Percentiles rank a stretch among this genome's conserved stretches.
Evolutionary conservation across 148 eudicot genomes (phyloP).

Genomic region (Drosera capensis): DNA sequence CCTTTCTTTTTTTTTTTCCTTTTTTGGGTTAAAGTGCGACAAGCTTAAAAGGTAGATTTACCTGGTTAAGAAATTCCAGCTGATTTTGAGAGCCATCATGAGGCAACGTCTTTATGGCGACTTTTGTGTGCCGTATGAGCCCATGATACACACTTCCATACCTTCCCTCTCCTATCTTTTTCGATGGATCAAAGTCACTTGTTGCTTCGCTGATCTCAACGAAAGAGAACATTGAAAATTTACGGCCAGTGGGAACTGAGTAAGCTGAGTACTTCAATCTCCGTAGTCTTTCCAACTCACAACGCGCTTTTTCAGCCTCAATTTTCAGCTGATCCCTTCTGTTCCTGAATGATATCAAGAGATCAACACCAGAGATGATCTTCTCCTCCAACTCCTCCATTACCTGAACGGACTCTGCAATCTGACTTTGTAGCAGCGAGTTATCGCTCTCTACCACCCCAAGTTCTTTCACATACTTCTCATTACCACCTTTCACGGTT

Average conservation of each 20-base stretch:
- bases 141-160: conserved; percentile 63
- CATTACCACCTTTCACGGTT: conserved; percentile 32
- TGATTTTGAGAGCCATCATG: conserved; percentile 40
- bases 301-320: conserved; percentile 31
- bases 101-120: conserved; percentile 82
- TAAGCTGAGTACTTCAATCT: conserved; percentile 13
- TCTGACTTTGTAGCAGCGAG: conserved; percentile 30
- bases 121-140: conserved; percentile 36
- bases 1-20: background rate
- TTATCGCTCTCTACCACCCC: conserved; percentile 31
- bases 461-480: conserved; percentile 25
- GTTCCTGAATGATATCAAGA: conserved; percentile 42
- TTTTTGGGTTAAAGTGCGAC: background rate
- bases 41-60: conserved; percentile 6
- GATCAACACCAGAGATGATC: conserved; percentile 57
- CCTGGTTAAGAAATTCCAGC: conserved; percentile 46
- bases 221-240: conserved; percentile 40
- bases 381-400: conserved; percentile 60
- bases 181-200: conserved; percentile 49
- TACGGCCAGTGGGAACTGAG: conserved; percentile 8
- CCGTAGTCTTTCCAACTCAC: conserved; percentile 22
- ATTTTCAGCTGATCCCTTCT: conserved; percentile 40
- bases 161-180: conserved; percentile 61
- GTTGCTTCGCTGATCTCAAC: conserved; percentile 63
- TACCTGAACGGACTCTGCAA: conserved; percentile 21